Percentiles rank a stretch among this genome's conserved stretches.
Conservation (phyloP, 2,329 filamentous ascomycete genomes). For the Scedosporium aurantiacum region DNA sequence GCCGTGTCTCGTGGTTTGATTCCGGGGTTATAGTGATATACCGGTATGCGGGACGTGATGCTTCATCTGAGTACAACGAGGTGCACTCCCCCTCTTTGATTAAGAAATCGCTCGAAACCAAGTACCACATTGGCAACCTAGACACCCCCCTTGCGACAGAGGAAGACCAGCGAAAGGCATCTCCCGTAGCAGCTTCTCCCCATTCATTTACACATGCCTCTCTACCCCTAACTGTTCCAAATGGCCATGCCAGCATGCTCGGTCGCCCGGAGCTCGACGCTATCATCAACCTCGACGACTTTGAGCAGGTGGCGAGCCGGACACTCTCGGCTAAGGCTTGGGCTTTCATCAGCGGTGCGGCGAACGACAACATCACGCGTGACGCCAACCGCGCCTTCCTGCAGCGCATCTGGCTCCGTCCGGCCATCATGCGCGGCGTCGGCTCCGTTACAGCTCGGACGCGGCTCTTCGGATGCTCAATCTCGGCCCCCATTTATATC, state of each 20-base stretch:
- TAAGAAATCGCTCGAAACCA: conserved; percentile 9
- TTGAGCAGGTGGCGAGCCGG: conserved; percentile 12
- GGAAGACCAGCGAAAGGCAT: no score
- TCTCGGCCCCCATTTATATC: conserved; percentile 14
- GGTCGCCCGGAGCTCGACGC: conserved; percentile 7
- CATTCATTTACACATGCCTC: neutral
- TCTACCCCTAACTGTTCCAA: neutral
- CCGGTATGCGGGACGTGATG: conserved; percentile 15
- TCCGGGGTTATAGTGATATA: conserved; percentile 13
- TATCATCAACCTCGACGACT: conserved; percentile 17
- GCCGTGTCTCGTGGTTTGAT: neutral
- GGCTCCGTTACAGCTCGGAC: conserved; percentile 9
- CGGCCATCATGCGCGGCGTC: conserved; percentile 15
- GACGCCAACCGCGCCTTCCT: conserved; percentile 13
- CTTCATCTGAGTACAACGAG: conserved; percentile 14
- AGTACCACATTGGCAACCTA: conserved; percentile 11
- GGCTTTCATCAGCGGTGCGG: conserved; percentile 15
- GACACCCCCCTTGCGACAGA: conserved; percentile 6
- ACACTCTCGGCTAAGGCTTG: conserved; percentile 12
- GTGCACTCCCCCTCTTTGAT: conserved; percentile 15
- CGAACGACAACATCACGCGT: conserved; percentile 16
- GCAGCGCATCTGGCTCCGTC: conserved; percentile 14
- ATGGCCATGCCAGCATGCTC: neutral
- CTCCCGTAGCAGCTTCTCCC: neutral
- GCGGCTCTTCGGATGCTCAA: conserved; percentile 12